Evolutionary conservation across 2,329 filamentous ascomycete genomes (phyloP).

Genomic region (Bipolaris cookei): DNA sequence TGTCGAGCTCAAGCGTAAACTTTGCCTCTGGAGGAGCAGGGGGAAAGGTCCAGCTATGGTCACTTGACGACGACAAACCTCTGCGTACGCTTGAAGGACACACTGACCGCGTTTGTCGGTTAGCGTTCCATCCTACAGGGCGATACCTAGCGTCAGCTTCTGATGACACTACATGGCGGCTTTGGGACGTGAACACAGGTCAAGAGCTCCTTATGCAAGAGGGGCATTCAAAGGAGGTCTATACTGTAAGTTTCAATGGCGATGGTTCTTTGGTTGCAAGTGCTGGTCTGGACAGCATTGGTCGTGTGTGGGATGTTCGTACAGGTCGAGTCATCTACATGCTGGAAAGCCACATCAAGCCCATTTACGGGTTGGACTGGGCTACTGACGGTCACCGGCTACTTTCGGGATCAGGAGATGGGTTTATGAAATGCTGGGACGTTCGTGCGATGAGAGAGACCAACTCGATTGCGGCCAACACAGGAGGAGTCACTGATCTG

Average conservation of each 20-base stretch:
- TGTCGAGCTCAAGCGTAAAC: slow-evolving; percentile 78
- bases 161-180: slow-evolving; percentile 93
- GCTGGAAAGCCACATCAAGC: slow-evolving; percentile 88
- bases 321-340: slow-evolving; percentile 96
- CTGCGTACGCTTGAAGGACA: slow-evolving; percentile 83
- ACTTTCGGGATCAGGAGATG: slow-evolving; percentile 89
- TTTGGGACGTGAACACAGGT: slow-evolving; percentile 91
- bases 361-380: slow-evolving; percentile 95
- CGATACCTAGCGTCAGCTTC: slow-evolving; percentile 90
- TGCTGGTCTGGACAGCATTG: slow-evolving; percentile 93
- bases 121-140: slow-evolving; percentile 94
- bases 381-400: slow-evolving; percentile 88
- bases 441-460: slow-evolving; percentile 83
- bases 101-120: slow-evolving; percentile 82
- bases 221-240: slow-evolving; percentile 93
- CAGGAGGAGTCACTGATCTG: slow-evolving; percentile 88
- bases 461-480: slow-evolving; percentile 88
- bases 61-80: slow-evolving; percentile 82
- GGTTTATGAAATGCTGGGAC: slow-evolving; percentile 98
- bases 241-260: slow-evolving; percentile 84
- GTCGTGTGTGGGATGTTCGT: slow-evolving; percentile 91
- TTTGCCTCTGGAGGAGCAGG: slow-evolving; percentile 91
- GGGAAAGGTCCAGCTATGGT: slow-evolving; percentile 88
- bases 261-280: slow-evolving; percentile 91
- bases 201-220: slow-evolving; percentile 88